Evolutionary conservation across 768 basidiomycete genomes (phyloP).

Genomic region (Termitomyces heimii): DNA sequence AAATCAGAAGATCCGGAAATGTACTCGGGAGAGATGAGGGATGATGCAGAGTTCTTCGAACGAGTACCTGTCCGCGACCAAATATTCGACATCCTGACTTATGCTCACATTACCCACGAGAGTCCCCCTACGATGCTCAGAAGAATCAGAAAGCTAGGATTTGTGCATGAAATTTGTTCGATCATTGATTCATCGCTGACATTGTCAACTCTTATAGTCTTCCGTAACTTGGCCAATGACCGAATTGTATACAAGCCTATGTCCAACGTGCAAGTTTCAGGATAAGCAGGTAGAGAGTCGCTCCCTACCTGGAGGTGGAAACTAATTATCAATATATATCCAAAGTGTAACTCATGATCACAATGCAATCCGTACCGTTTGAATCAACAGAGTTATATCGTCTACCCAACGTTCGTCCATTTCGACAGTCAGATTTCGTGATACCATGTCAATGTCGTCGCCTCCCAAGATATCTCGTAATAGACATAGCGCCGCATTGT

Average conservation of each 20-base stretch:
- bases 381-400: constrained; percentile 39
- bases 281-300: neutral
- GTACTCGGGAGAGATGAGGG: neutral
- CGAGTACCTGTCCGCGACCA: constrained; percentile 61
- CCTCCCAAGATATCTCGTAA: constrained; percentile 39
- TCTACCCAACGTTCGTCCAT: constrained; percentile 40
- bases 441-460: constrained; percentile 25
- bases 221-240: constrained; percentile 71
- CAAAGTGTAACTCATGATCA: neutral
- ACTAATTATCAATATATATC: neutral
- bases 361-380: constrained; percentile 9
- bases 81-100: constrained; percentile 64
- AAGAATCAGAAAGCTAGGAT: constrained; percentile 50
- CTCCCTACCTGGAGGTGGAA: neutral
- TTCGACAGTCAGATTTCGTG: constrained; percentile 37
- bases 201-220: constrained; percentile 31
- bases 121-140: constrained; percentile 48
- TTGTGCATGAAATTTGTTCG: constrained; percentile 36
- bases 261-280: constrained; percentile 39
- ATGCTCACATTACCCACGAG: constrained; percentile 56
- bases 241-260: constrained; percentile 58
- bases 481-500: constrained; percentile 30
- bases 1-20: neutral
- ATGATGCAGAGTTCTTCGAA: constrained; percentile 41
- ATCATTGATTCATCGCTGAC: neutral